Evolutionary conservation across 768 basidiomycete species (phyloP), one percentile per base, ranked within the genome.

Genomic region (Trichaptum fuscoviolaceum): DNA sequence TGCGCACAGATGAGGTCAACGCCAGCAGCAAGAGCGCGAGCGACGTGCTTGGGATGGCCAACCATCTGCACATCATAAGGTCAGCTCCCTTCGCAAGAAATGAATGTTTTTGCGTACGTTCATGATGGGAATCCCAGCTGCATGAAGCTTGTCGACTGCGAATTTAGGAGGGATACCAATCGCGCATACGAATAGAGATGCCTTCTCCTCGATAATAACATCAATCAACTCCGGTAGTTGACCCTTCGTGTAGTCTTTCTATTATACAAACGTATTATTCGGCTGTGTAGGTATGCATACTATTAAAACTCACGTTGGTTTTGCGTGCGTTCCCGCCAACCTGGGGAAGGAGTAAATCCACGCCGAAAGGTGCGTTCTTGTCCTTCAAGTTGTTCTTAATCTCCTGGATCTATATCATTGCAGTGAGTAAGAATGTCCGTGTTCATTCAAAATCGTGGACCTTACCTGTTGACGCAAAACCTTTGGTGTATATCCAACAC

Each of bases 1-100:
- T 96, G 95, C 3, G 94, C 94, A 72, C 95, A 97, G 74, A 98
- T 96, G 67, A 98, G 80, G 73, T 98, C 95, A 35, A 93, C 91
- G 36, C 95, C 96, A 36, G 82, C 89, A 2, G 84, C 91, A 35
- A 96, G 84, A 8, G 92, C 92, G 75, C 91, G 92, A 61, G 79
- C 69, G 59, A 91, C 91, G 75, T 95, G 92, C 74, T 95, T 96
- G 15, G 95, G 94, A 73, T 95, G 92, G n/a, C 95, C 95, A 67
- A 96, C 90, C 92, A 94, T 95, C 83, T 85, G 68, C 35, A 64
- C 34, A 35, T 7, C 15, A 36, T 42, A 0, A 12, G 20, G 8
- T 26, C 30, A 30, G 30, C 30, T 30, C 30, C 30, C 15, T 52
- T 34, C 59, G 59, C 60, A 30, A 42, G 23, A 18, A 42, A 23